Conservation (phyloP, 2,329 filamentous ascomycete genomes). For the Lachnellula cervina region DNA sequence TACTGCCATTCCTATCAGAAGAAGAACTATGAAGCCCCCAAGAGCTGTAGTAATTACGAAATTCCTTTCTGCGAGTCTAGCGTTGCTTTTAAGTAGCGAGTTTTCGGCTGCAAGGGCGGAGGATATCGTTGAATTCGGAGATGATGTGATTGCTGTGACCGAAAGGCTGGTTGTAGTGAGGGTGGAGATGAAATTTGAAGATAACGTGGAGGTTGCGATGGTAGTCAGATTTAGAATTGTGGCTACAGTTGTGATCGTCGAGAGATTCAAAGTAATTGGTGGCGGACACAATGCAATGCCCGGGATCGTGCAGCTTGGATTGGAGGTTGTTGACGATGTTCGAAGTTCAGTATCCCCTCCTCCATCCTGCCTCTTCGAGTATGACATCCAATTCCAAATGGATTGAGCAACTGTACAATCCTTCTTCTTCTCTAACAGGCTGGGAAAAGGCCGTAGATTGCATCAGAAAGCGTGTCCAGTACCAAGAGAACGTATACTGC, state of each 20-base stretch:
- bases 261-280: neutral
- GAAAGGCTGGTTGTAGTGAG: neutral
- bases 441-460: neutral
- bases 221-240: conserved; percentile 3
- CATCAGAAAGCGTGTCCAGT: conserved; percentile 1
- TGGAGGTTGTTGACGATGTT: neutral
- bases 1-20: neutral
- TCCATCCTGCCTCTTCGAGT: neutral
- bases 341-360: neutral
- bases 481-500: neutral
- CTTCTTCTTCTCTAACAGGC: neutral
- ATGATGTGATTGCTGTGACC: neutral
- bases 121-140: neutral
- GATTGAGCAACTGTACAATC: neutral
- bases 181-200: conserved; percentile 1
- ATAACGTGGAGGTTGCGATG: neutral
- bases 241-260: neutral
- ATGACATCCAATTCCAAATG: conserved; percentile 2
- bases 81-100: neutral
- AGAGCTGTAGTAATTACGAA: neutral
- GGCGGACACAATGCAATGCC: neutral
- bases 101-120: neutral
- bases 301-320: neutral
- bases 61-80: neutral
- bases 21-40: neutral